These are phyloP conservation scores for Hippophae tibetana DNA, from an alignment of 306 rosid genomes.

Conservation along the genomic window DNA sequence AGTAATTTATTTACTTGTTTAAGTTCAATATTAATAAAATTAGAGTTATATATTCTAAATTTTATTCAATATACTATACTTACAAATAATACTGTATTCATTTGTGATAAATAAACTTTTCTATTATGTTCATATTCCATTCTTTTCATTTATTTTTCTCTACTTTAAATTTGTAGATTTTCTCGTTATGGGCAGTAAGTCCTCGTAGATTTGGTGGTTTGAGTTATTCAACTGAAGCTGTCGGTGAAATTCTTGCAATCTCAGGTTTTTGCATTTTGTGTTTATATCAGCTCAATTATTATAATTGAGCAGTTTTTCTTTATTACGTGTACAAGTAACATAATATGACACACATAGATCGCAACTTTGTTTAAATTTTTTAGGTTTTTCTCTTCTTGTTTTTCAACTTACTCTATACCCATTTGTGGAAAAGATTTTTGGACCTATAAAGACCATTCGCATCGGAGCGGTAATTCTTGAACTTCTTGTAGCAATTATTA, in stretches of 20 bases:
- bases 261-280: constrained; percentile 31
- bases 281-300: too few species aligned
- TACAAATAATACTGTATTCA: too few species aligned
- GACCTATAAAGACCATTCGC: constrained; percentile 26
- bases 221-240: constrained; percentile 46
- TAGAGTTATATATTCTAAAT: too few species aligned
- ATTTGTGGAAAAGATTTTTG: constrained; percentile 34
- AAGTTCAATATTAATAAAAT: too few species aligned
- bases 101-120: too few species aligned
- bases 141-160: too few species aligned
- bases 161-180: constrained; percentile 33
- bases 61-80: too few species aligned
- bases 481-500: neutral
- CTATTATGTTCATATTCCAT: too few species aligned
- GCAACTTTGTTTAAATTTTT: constrained; percentile 6
- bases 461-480: too few species aligned
- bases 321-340: too few species aligned
- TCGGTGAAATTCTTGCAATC: constrained; percentile 62
- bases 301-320: too few species aligned
- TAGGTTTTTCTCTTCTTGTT: constrained; percentile 50
- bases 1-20: too few species aligned
- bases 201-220: constrained; percentile 59
- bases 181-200: constrained; percentile 80
- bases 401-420: constrained; percentile 52
- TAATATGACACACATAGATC: neutral